A percentile compares a stretch with the other conserved stretches of the same genome.
These are phyloP conservation scores for Cercis canadensis DNA, from an alignment of 306 rosid species.

Conservation along the genomic window DNA sequence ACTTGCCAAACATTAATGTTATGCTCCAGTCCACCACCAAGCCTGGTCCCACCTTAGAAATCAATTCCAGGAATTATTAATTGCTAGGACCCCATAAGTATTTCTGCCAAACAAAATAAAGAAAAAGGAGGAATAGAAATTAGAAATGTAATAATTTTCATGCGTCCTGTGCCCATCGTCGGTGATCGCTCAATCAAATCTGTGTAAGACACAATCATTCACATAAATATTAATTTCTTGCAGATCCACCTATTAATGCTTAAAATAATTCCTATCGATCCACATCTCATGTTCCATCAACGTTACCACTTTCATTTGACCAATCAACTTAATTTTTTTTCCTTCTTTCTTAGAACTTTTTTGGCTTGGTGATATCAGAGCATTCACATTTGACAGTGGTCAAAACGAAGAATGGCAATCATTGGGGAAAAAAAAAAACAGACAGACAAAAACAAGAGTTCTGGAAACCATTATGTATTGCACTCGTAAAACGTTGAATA, in stretches of 20 bases:
- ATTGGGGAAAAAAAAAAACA: background rate
- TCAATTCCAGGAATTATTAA: constrained; percentile 24
- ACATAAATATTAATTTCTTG: constrained; percentile 37
- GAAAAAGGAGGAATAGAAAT: background rate
- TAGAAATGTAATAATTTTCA: constrained; percentile 14
- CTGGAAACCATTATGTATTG: too few relatives aligned
- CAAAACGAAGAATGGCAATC: background rate
- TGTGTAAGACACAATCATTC: constrained; percentile 35
- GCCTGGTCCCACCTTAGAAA: constrained; percentile 20
- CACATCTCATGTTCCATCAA: constrained; percentile 7
- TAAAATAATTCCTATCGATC: constrained; percentile 25
- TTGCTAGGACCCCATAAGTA: constrained; percentile 26
- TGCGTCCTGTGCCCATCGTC: constrained; percentile 40
- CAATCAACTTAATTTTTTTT: constrained; percentile 11
- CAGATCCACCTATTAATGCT: too few relatives aligned
- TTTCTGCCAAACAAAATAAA: constrained; percentile 27
- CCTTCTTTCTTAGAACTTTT: background rate
- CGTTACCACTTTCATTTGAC: constrained; percentile 45
- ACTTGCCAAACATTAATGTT: too few relatives aligned
- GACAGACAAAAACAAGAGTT: too few relatives aligned
- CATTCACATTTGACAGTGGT: background rate
- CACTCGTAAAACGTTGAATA: too few relatives aligned
- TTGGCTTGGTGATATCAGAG: background rate
- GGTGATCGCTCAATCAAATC: constrained; percentile 53
- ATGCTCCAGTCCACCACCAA: background rate